Evolutionary conservation across 2,329 filamentous ascomycete genomes (phyloP), one percentile per base, ranked within the genome.

Genomic region (Lachnellula hyalina): DNA sequence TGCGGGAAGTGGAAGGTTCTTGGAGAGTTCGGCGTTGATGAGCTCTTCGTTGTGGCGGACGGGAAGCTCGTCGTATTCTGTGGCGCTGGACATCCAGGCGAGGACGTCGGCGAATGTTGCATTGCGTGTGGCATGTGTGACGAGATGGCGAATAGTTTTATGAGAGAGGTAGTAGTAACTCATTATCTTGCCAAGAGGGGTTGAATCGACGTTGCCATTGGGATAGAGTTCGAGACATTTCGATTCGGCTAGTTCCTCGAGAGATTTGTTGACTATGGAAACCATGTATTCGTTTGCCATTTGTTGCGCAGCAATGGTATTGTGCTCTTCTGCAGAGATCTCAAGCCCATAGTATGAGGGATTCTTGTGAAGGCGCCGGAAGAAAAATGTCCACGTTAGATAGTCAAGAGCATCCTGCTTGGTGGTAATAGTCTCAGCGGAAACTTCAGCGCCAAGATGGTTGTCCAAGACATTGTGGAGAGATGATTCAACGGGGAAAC

Each of bases 341-440:
- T 96, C 89, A 0, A 99, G 84, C 0, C 95, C 95, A 65, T 99
- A 99, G 74, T 96, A 99, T 0, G 92, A 96, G 1, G 94, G 94
- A 65, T 99, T 99, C 77, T 99, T 99, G 76, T 99, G 94, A 40
- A 99, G 75, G 11, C 94, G 82, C 2, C 95, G 84, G 80, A 99
- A 99, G 81, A 99, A 99, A 77, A 99, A 99, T 0, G 95, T 99
- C 94, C 95, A 99, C 0, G 94, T 99, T 51, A 99, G 75, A 68
- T 99, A 99, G 72, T 99, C 95, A 4, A 99, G 80, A 0, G 94
- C 94, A 73, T 99, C 94, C 72, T 99, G 94, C 72, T 96, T 96
- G 8, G 91, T 96, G 34, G 87, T 77, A 49, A 99, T 89, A 0
- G 94, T 99, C 63, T 90, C 92, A 0, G 94, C 90, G 0, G 92